Percentiles rank a stretch among this genome's conserved stretches.
These are phyloP conservation scores for Pilobolus umbonatus DNA, from an alignment of 192 early-diverging fungal genomes.

Conservation along the genomic window DNA sequence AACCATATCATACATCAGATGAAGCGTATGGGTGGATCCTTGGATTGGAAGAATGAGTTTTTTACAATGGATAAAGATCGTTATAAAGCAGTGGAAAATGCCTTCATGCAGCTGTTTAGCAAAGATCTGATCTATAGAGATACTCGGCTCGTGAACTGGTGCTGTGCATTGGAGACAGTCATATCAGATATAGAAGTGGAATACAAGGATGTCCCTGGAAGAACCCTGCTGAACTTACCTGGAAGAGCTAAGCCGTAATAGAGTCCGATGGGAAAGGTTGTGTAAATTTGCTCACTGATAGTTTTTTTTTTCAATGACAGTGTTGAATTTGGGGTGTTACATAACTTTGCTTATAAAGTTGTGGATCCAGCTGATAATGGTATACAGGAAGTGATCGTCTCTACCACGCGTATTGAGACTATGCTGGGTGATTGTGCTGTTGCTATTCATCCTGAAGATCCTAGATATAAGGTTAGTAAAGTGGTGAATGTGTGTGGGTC, in stretches of 20 bases:
- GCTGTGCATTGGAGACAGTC: constrained; percentile 87
- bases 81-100: constrained; percentile 75
- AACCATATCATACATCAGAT: constrained; percentile 82
- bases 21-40: constrained; percentile 73
- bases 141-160: constrained; percentile 95
- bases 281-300: not conserved
- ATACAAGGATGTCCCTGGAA: constrained; percentile 69
- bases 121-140: constrained; percentile 89
- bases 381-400: constrained; percentile 72
- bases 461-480: constrained; percentile 70
- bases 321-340: constrained; percentile 93
- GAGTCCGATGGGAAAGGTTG: not conserved
- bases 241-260: constrained; percentile 65
- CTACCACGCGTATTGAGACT: constrained; percentile 97
- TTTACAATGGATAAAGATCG: constrained; percentile 89
- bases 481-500: not conserved
- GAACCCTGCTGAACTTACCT: constrained; percentile 68
- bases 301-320: constrained; percentile 43
- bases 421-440: constrained; percentile 97
- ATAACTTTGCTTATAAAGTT: constrained; percentile 83
- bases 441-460: constrained; percentile 85
- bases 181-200: constrained; percentile 98
- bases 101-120: constrained; percentile 83
- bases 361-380: constrained; percentile 51
- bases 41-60: constrained; percentile 80